Evolutionary conservation across 2,329 filamentous ascomycete genomes (phyloP), one percentile per base, ranked within the genome.

Genomic region (Ascochyta koolunga): DNA sequence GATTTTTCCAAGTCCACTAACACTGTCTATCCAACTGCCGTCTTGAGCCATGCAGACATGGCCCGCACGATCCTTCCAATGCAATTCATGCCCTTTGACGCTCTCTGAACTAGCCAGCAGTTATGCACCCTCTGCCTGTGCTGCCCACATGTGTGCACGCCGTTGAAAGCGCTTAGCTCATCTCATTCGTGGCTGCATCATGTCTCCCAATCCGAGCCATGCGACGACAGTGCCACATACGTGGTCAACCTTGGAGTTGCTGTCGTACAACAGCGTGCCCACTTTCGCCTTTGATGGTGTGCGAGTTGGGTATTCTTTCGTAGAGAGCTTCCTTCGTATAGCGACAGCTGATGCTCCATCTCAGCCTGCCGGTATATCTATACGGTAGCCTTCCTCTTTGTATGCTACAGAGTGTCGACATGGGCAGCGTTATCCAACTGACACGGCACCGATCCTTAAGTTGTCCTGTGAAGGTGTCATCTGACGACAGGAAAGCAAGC

Each of bases 171-270:
- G 29, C 39, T 39, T 44, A 39, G 44, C 51, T 36, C 27, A 27
- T 33, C 9, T 41, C 9, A 44, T 39, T 38, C 44, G 44, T 48
- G 44, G 44, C 13, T 48, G 45, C 24, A 44, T 31, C 16, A 36
- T 47, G 15, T 31, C 33, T 19, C 15, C 64, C 67, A 65, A 67
- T 50, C 55, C 59, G 55, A 59, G 44, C 15, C 40, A 40, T 49
- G 40, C 51, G 35, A 45, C 51, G 35, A 45, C 41, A 42, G 24
- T 36, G 40, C 51, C 36, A 49, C 45, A 38, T 44, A 45, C 41
- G 31, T 40, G 21, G 36, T 40, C 25, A 32, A n/a, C 25, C 18
- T 29, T 44, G 5, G 21, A 31, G 41, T 22, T 33, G 29, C 18
- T 41, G 22, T 50, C 46, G 19, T 32, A 15, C 7, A 27, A 39